Conservation (phyloP, 352 stramenopile genomes). For the Phytophthora cajani region DNA sequence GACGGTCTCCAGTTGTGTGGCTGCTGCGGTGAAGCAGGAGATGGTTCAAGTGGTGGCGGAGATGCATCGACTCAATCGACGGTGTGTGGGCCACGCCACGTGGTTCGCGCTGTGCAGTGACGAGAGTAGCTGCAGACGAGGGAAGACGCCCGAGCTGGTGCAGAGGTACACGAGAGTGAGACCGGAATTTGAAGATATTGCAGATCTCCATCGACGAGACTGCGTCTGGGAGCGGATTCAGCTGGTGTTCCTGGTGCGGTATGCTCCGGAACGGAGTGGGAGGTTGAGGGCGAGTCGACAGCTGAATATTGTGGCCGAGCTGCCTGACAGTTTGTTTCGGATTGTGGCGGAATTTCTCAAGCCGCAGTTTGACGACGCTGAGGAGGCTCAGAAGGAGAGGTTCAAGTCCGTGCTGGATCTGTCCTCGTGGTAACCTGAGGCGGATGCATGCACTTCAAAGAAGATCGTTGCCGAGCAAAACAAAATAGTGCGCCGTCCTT, state of each 20-base stretch:
- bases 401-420: slow-evolving; percentile 29
- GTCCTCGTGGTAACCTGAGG: slow-evolving; percentile 21
- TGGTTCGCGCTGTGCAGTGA: slow-evolving; percentile 28
- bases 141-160: not conserved
- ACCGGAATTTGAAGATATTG: slow-evolving; percentile 21
- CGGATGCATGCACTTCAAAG: not conserved
- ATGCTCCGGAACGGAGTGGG: slow-evolving; percentile 5
- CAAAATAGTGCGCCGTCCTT: too few species aligned
- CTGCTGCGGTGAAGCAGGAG: slow-evolving; percentile 9
- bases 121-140: not conserved
- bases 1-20: slow-evolving; percentile 23
- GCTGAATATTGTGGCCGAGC: slow-evolving; percentile 23
- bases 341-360: slow-evolving; percentile 26
- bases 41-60: slow-evolving; percentile 21
- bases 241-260: slow-evolving; percentile 30
- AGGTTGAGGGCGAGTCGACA: not conserved
- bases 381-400: slow-evolving; percentile 32
- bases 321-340: slow-evolving; percentile 19
- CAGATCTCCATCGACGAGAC: slow-evolving; percentile 26
- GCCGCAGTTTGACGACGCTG: slow-evolving; percentile 29
- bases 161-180: not conserved
- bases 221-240: slow-evolving; percentile 25
- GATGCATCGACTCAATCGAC: slow-evolving; percentile 28
- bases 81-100: slow-evolving; percentile 27
- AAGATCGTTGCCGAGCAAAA: not conserved